These are phyloP conservation scores for Pythium myriotylum DNA, from an alignment of 352 stramenopile genomes.

Conservation along the genomic window DNA sequence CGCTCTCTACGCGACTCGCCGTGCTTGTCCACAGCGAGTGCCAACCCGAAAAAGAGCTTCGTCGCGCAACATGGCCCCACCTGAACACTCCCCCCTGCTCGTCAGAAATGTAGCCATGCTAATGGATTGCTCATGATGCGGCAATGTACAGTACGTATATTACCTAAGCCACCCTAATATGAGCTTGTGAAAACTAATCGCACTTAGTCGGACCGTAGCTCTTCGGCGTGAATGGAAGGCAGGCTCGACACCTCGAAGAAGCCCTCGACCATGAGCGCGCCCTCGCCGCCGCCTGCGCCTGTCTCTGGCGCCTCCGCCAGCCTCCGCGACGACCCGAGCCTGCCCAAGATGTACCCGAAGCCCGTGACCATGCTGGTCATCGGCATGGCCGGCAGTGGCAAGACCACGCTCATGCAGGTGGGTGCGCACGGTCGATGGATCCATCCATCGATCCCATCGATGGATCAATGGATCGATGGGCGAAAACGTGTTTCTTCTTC, in stretches of 20 bases:
- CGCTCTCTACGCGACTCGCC: too few relatives aligned
- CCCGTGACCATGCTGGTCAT: constrained; percentile 89
- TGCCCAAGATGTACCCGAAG: constrained; percentile 64
- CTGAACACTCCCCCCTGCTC: too few relatives aligned
- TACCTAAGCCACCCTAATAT: too few relatives aligned
- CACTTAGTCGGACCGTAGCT: background rate
- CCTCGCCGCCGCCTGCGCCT: background rate
- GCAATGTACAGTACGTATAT: too few relatives aligned
- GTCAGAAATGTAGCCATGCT: constrained; percentile 5
- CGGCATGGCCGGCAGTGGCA: constrained; percentile 97
- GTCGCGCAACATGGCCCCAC: background rate
- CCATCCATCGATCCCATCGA: too few relatives aligned
- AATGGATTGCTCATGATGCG: background rate
- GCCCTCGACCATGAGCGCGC: background rate
- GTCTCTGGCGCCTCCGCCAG: background rate
- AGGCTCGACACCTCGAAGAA: background rate
- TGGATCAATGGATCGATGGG: too few relatives aligned
- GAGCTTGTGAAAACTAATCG: background rate
- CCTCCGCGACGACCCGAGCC: constrained; percentile 25
- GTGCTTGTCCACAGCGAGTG: background rate
- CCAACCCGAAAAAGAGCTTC: background rate
- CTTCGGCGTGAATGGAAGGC: constrained; percentile 1
- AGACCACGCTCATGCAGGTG: constrained; percentile 95
- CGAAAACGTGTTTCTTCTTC: too few relatives aligned
- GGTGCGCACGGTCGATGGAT: background rate